Evolutionary conservation across 441 rosid species (phyloP), one percentile per base, ranked within the genome.

Genomic region (Mallotus japonicus): DNA sequence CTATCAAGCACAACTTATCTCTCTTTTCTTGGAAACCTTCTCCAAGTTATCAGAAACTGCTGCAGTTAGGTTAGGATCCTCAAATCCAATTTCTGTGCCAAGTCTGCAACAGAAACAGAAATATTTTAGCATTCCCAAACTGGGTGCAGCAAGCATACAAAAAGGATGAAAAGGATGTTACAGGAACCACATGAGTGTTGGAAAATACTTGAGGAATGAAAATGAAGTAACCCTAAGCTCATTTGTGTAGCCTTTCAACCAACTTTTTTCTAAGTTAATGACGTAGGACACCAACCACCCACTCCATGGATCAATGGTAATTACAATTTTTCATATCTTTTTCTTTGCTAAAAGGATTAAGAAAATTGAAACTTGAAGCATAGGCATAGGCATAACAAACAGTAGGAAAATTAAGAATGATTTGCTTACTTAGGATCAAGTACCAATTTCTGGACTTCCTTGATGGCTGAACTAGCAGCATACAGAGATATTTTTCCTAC

Each of bases 401-500:
- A 19, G 7, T 19, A 40, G 46, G 13, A 19, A 69, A 61, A 17
- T 65, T 28, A 20, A 71, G 69, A n/a, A 42, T 9, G 10, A n/a
- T 66, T 69, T 53, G 77, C 93, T 90, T 89, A 91, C 99, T 90
- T 90, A 50, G 97, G 90, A 81, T 93, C 96, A 70, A 91, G 95
- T 56, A 93, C 93, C 86, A 93, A 81, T 80, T 89, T 90, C 86
- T 93, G 96, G 77, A 93, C 91, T 82, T 95, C 99, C 82, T 89
- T 95, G 76, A 95, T 93, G 61, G 95, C 93, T 66, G 97, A 91
- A 85, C 98, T 95, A 71, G 99, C 99, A 69, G 97, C 93, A 70
- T 95, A 95, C 34, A 95, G 74, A n/a, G 95, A 89, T 68, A 88
- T 90, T 84, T 95, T 93, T 61, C 96, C 99, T 2, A 86, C 95